Evolutionary conservation across 768 basidiomycete species (phyloP).

Genomic region (Boletus patriciae): DNA sequence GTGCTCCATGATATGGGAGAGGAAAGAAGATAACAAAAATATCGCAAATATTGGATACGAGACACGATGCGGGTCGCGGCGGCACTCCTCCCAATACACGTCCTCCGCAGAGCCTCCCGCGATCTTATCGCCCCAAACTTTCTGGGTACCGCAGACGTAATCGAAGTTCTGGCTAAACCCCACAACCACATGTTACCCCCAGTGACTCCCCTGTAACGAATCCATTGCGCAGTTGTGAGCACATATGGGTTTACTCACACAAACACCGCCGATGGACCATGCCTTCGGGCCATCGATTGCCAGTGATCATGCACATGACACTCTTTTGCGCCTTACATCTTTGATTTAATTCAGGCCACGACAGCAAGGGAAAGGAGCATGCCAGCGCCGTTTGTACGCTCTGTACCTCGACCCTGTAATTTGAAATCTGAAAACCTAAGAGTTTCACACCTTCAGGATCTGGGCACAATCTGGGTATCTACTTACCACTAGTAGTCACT

Average conservation of each 20-base stretch:
- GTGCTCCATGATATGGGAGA: neutral
- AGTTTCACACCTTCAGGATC: conserved; percentile 7
- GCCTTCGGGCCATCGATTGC: neutral
- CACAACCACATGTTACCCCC: too few species aligned
- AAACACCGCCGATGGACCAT: neutral
- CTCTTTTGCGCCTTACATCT: neutral
- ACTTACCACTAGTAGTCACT: too few species aligned
- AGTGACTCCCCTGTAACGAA: too few species aligned
- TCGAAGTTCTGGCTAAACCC: neutral
- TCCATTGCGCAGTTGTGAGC: too few species aligned
- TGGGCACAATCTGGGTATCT: too few species aligned
- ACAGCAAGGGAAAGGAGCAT: neutral
- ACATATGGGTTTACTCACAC: too few species aligned
- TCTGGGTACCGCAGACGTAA: neutral
- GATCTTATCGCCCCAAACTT: neutral
- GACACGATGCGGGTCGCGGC: neutral
- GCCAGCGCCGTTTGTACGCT: neutral
- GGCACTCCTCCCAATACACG: neutral
- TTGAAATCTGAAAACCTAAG: conserved; percentile 23
- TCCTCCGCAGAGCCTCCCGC: neutral
- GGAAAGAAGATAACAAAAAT: neutral
- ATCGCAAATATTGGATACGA: neutral
- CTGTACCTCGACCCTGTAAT: neutral
- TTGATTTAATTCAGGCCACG: neutral
- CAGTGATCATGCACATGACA: neutral